Conservation (phyloP, 2,329 filamentous ascomycete species). For the Didymella lethalis region DNA sequence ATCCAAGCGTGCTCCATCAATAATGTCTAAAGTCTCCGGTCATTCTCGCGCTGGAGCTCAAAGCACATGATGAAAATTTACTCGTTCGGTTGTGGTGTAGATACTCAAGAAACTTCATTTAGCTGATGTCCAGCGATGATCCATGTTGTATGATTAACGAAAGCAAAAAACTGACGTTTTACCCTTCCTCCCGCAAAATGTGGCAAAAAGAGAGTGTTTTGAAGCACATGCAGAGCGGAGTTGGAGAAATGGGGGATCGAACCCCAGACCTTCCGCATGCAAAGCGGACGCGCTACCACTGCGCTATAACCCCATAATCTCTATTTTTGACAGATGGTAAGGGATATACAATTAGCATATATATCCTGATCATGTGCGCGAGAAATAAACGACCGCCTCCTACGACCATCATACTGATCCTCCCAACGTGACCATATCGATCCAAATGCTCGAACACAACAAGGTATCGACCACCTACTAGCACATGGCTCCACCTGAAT, state of each 20-base stretch:
- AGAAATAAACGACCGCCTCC: too few species aligned
- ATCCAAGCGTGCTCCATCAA: neutral
- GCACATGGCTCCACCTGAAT: neutral
- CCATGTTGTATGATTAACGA: too few species aligned
- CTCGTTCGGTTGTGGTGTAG: too few species aligned
- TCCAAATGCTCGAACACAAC: neutral
- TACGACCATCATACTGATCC: too few species aligned
- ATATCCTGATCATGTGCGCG: too few species aligned
- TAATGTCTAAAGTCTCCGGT: neutral
- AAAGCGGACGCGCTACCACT: constrained; percentile 49
- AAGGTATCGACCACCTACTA: neutral
- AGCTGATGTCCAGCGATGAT: too few species aligned
- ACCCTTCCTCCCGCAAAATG: too few species aligned
- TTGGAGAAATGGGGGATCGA: constrained; percentile 40
- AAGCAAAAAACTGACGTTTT: too few species aligned
- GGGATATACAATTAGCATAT: rapidly evolving
- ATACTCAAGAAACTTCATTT: too few species aligned
- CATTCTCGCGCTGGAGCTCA: neutral
- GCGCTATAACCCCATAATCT: constrained; percentile 24
- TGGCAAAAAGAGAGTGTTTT: too few species aligned
- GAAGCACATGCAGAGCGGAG: too few species aligned
- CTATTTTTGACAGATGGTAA: neutral
- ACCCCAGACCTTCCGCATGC: constrained; percentile 45
- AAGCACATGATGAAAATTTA: neutral
- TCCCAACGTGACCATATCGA: neutral